A percentile compares a stretch with the other conserved stretches of the same genome.
These are phyloP conservation scores for Durio zibethinus DNA, from an alignment of 345 rosid genomes.

Conservation along the genomic window DNA sequence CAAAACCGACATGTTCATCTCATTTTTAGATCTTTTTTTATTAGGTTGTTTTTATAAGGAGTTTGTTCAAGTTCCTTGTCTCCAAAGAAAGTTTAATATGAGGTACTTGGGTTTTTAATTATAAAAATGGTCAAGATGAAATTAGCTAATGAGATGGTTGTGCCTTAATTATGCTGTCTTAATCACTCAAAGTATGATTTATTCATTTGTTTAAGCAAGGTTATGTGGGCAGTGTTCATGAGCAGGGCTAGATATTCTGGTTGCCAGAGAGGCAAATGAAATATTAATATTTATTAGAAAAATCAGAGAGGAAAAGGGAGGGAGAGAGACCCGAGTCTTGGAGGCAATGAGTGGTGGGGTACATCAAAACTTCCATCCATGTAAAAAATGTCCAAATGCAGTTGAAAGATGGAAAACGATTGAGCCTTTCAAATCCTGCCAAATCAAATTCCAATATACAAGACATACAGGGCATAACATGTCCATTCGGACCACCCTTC, in stretches of 20 bases:
- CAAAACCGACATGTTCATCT: neutral
- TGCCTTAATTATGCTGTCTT: conserved; percentile 4
- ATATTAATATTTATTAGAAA: neutral
- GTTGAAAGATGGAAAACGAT: conserved; percentile 17
- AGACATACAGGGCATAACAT: neutral
- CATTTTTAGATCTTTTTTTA: neutral
- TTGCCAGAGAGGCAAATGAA: neutral
- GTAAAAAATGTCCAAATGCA: conserved; percentile 16
- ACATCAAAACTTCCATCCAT: conserved; percentile 29
- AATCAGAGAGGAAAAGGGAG: neutral
- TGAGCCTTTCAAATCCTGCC: conserved; percentile 28
- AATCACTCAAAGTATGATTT: neutral
- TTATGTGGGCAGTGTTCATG: neutral
- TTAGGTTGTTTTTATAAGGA: neutral
- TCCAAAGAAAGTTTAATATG: neutral
- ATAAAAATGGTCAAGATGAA: neutral
- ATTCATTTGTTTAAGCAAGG: conserved; percentile 12
- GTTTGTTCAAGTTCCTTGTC: neutral
- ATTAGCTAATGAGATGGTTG: neutral
- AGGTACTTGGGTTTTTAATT: neutral
- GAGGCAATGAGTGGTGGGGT: conserved; percentile 39
- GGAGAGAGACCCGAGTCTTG: conserved; percentile 3
- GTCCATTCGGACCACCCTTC: conserved; percentile 24
- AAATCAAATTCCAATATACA: conserved; percentile 24
- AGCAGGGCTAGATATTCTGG: neutral